phyloP scores from a whole-genome alignment of 495 filamentous ascomycete genomes.

The Thermochaetoides thermophila region DNA sequence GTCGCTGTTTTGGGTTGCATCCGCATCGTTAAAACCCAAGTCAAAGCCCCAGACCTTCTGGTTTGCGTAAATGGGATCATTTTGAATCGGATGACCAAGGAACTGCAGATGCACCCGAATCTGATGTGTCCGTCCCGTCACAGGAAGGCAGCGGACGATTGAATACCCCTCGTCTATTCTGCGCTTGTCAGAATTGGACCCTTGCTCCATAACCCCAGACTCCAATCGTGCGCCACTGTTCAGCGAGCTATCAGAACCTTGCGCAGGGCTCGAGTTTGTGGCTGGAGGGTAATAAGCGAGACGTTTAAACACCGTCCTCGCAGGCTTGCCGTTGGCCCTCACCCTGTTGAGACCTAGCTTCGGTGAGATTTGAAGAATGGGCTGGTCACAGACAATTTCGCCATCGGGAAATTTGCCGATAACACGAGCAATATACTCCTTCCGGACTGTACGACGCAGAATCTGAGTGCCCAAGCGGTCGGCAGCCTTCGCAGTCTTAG shows the following conservation, averaged over 20 bases:
- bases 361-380: constrained; percentile 84
- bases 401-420: constrained; percentile 78
- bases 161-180: constrained; percentile 56
- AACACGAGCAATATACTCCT: constrained; percentile 89
- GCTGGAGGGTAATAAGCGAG: constrained; percentile 68
- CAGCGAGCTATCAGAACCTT: constrained; percentile 3
- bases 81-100: constrained; percentile 84
- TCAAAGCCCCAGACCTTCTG: constrained; percentile 73
- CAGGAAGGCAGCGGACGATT: constrained; percentile 82
- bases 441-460: constrained; percentile 59
- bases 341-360: constrained; percentile 91
- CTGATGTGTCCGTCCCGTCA: constrained; percentile 91
- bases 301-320: constrained; percentile 78
- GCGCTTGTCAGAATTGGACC: too few relatives aligned
- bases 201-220: neutral
- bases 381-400: constrained; percentile 76
- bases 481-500: constrained; percentile 65
- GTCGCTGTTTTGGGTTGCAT: constrained; percentile 52
- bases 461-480: constrained; percentile 61
- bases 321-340: constrained; percentile 77
- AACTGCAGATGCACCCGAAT: constrained; percentile 90
- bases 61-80: constrained; percentile 96
- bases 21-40: constrained; percentile 55
- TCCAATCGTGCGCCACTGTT: constrained; percentile 6
- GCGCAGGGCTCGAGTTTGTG: neutral